Evolutionary conservation across 768 basidiomycete species (phyloP), one percentile per base, ranked within the genome.

Genomic region (Termitomyces sp.): DNA sequence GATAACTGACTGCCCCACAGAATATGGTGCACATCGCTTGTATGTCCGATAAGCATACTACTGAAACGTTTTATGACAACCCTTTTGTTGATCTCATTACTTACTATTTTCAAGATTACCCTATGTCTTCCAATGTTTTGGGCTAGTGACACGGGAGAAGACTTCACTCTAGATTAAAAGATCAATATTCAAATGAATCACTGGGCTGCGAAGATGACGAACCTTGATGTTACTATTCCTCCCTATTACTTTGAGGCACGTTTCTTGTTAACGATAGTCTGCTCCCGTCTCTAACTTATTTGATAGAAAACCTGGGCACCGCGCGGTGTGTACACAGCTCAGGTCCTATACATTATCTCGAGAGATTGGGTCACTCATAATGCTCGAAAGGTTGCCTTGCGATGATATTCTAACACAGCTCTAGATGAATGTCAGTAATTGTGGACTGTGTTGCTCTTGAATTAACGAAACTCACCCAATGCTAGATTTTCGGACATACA

Each of bases 21-120:
- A 92, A 94, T 67, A 95, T 95, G 89, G 89, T 98, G 7, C 91
- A 96, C 62, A 93, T 98, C 59, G 88, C 91, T n/a, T n/a, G n/a
- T n/a, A n/a, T n/a, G n/a, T n/a, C n/a, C n/a, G n/a, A n/a, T n/a
- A n/a, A n/a, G n/a, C n/a, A n/a, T n/a, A n/a, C n/a, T n/a, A n/a
- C n/a, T n/a, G n/a, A n/a, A n/a, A n/a, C n/a, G n/a, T n/a, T n/a
- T n/a, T n/a, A n/a, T n/a, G n/a, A n/a, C n/a, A n/a, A n/a, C n/a
- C n/a, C n/a, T n/a, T n/a, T n/a, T n/a, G n/a, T n/a, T n/a, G n/a
- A n/a, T n/a, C n/a, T n/a, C n/a, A n/a, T n/a, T n/a, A n/a, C n/a
- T n/a, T n/a, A n/a, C n/a, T n/a, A n/a, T n/a, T n/a, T n/a, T n/a
- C n/a, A n/a, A n/a, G n/a, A n/a, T n/a, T n/a, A n/a, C n/a, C n/a